Percentiles rank a stretch among this genome's conserved stretches.
These are phyloP conservation scores for Pisolithus thermaeus DNA, from an alignment of 1,284 basidiomycete species.

Conservation along the genomic window DNA sequence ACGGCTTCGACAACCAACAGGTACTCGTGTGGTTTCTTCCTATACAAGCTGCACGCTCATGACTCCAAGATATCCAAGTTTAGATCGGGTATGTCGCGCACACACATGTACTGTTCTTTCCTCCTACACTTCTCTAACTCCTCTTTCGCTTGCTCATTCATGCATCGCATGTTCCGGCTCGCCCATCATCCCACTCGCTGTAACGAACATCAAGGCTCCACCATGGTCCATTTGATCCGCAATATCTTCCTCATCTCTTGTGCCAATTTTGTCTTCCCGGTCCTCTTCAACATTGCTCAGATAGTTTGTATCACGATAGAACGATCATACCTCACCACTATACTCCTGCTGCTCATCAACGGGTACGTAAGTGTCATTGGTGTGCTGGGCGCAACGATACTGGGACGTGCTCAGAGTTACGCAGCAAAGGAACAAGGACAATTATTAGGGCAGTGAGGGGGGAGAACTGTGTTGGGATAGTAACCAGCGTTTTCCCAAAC, in stretches of 20 bases:
- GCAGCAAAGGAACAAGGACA: too few species aligned
- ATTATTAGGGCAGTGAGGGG: too few species aligned
- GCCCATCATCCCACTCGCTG: too few species aligned
- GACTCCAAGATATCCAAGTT: neutral
- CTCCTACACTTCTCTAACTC: neutral
- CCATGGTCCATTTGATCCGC: neutral
- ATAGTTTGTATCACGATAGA: neutral
- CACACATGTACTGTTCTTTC: neutral
- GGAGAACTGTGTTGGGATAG: too few species aligned
- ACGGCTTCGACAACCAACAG: neutral
- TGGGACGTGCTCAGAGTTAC: neutral
- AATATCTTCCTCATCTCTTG: slow-evolving; percentile 1
- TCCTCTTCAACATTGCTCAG: slow-evolving; percentile 1
- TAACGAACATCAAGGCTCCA: neutral
- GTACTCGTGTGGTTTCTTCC: neutral
- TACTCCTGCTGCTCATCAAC: neutral
- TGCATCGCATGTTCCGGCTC: too few species aligned
- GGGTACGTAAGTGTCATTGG: slow-evolving; percentile 1
- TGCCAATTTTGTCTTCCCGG: slow-evolving; percentile 3
- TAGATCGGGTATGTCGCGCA: neutral
- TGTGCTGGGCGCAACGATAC: neutral
- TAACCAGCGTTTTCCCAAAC: too few species aligned
- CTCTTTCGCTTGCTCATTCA: too few species aligned
- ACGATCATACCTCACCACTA: neutral
- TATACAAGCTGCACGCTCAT: neutral